A percentile compares a stretch with the other conserved stretches of the same genome.
These are phyloP conservation scores for Trichoderma sp. DNA, from an alignment of 2,329 filamentous ascomycete species.

Conservation along the genomic window DNA sequence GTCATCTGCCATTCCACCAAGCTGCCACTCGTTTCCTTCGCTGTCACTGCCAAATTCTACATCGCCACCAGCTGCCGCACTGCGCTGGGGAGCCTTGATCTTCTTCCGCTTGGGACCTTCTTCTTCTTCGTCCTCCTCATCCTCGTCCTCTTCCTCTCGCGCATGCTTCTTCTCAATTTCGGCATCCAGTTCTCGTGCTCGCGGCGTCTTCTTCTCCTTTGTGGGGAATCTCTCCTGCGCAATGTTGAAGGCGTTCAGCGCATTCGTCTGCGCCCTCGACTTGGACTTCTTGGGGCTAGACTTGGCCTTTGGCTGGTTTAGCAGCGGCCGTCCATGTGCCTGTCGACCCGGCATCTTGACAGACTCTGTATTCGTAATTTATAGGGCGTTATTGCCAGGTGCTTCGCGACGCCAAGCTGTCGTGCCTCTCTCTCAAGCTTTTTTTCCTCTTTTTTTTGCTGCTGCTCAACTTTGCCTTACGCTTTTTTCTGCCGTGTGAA, in stretches of 20 bases:
- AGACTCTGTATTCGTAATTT: constrained; percentile 18
- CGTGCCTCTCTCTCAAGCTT: neutral
- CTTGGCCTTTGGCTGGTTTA: constrained; percentile 39
- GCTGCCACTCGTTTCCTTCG: constrained; percentile 80
- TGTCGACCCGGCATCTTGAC: constrained; percentile 57
- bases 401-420: constrained; percentile 4
- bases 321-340: constrained; percentile 54
- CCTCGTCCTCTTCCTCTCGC: constrained; percentile 45
- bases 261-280: constrained; percentile 48
- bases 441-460: neutral
- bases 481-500: constrained; percentile 33
- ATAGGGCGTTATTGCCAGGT: neutral
- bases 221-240: constrained; percentile 53
- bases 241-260: constrained; percentile 57
- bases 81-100: constrained; percentile 40
- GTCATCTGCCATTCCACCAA: constrained; percentile 59
- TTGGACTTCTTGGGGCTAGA: constrained; percentile 44
- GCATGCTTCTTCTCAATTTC: constrained; percentile 46
- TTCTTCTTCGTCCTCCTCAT: constrained; percentile 54
- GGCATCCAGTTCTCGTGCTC: constrained; percentile 52
- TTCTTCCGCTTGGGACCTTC: constrained; percentile 46
- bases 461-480: neutral
- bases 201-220: constrained; percentile 47
- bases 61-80: constrained; percentile 51
- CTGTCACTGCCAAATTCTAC: constrained; percentile 78